Conservation (phyloP, 441 rosid species). For the Manihot esculenta region DNA sequence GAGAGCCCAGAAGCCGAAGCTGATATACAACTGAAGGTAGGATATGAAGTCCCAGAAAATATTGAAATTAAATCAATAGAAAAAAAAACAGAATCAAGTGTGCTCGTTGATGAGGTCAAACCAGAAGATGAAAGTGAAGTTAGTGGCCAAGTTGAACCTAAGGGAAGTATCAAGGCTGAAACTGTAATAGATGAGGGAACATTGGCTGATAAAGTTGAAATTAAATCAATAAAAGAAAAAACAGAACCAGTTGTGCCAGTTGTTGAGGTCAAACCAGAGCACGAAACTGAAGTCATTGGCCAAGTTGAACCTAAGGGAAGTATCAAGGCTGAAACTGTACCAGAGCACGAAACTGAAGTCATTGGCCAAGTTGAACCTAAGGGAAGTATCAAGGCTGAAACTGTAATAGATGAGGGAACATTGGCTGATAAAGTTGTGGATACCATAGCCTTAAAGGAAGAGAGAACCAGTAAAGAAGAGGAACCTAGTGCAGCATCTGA, state of each 20-base stretch:
- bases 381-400: constrained; percentile 19
- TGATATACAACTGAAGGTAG: not conserved
- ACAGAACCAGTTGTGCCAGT: too few relatives aligned
- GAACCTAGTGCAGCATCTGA: constrained; percentile 4
- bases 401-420: constrained; percentile 18
- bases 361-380: constrained; percentile 24
- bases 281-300: constrained; percentile 10
- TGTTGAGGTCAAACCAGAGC: too few relatives aligned
- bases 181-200: constrained; percentile 20
- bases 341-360: constrained; percentile 4
- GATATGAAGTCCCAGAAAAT: constrained; percentile 8
- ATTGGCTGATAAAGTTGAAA: constrained; percentile 18
- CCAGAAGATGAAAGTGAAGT: constrained; percentile 10
- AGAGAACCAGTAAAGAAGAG: constrained; percentile 13
- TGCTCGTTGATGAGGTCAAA: constrained; percentile 18
- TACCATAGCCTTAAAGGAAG: constrained; percentile 23
- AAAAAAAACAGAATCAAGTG: constrained; percentile 14
- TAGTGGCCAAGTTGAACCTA: constrained; percentile 22
- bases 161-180: constrained; percentile 20
- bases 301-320: constrained; percentile 26
- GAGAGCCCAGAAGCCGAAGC: not conserved
- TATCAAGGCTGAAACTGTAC: constrained; percentile 17
- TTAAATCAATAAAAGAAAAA: too few relatives aligned
- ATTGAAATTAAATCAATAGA: constrained; percentile 18
- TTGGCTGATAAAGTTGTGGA: constrained; percentile 23